Percentiles rank a stretch among this genome's conserved stretches.
Evolutionary conservation across 2,329 filamentous ascomycete species (phyloP).

Genomic region (Pyrenophora seminiperda): DNA sequence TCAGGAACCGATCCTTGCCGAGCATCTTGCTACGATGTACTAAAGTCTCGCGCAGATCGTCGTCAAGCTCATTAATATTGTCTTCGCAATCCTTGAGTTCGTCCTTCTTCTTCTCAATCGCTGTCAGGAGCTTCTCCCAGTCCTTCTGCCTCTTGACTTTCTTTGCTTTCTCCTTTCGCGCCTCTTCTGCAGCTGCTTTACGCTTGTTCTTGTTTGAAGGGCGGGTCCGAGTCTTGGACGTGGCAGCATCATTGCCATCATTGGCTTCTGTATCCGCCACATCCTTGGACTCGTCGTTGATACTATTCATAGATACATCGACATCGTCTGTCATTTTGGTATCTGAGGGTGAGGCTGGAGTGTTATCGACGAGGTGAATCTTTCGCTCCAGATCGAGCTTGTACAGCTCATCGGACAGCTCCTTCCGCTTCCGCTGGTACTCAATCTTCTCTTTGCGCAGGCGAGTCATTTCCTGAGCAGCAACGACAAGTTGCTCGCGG

Average conservation of each 20-base stretch:
- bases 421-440: conserved; percentile 77
- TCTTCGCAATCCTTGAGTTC: conserved; percentile 81
- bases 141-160: conserved; percentile 78
- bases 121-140: conserved; percentile 83
- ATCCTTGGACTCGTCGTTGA: conserved; percentile 66
- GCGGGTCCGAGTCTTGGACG: conserved; percentile 62
- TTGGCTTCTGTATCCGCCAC: conserved; percentile 72
- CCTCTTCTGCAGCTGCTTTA: conserved; percentile 68
- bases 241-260: conserved; percentile 54
- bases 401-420: conserved; percentile 70
- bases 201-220: conserved; percentile 71
- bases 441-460: conserved; percentile 97
- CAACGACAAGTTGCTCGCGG: conserved; percentile 87
- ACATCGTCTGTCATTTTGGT: conserved; percentile 59
- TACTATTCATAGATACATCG: conserved; percentile 61
- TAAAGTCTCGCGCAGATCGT: conserved; percentile 91
- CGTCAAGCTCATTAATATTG: conserved; percentile 83
- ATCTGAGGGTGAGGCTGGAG: conserved; percentile 64
- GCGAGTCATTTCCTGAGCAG: conserved; percentile 90
- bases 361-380: conserved; percentile 73
- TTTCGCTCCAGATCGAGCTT: conserved; percentile 74
- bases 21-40: conserved; percentile 87
- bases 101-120: conserved; percentile 85
- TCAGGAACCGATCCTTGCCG: conserved; percentile 96
- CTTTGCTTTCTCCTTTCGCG: conserved; percentile 71